Evolutionary conservation across 805 yeast genomes (phyloP).

Genomic region (Brettanomyces naardenensis): DNA sequence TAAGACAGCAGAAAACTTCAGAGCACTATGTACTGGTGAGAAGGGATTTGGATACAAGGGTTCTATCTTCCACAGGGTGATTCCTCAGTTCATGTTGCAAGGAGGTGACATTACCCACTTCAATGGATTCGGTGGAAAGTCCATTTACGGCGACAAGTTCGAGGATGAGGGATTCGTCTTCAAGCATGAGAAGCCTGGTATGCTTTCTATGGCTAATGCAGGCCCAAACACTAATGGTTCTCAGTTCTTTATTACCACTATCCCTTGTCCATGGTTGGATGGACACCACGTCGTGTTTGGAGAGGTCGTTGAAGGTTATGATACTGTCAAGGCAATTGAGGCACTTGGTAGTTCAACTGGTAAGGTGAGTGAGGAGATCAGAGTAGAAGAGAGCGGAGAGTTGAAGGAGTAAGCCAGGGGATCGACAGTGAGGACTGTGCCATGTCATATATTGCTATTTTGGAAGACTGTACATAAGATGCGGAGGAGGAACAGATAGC

Average conservation of each 20-base stretch:
- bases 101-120: constrained; percentile 82
- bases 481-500: too few species aligned
- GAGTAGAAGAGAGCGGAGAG: constrained; percentile 52
- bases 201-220: constrained; percentile 94
- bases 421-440: too few species aligned
- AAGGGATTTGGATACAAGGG: constrained; percentile 85
- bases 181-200: constrained; percentile 73
- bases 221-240: constrained; percentile 98
- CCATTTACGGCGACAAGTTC: constrained; percentile 74
- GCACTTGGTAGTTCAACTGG: constrained; percentile 44
- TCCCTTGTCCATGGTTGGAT: constrained; percentile 80
- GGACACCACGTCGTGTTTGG: constrained; percentile 96
- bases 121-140: constrained; percentile 89
- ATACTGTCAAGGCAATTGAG: constrained; percentile 82
- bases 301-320: constrained; percentile 79
- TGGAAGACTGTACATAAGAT: too few species aligned
- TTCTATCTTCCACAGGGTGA: constrained; percentile 91
- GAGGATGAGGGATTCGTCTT: constrained; percentile 68
- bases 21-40: constrained; percentile 84
- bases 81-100: constrained; percentile 94
- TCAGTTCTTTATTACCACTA: constrained; percentile 93
- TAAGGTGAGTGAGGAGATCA: constrained; percentile 37
- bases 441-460: too few species aligned
- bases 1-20: constrained; percentile 93
- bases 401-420: constrained; percentile 25